phyloP scores from a whole-genome alignment of 371 early-diverging fungal genomes.

The Synchytrium microbalum region DNA sequence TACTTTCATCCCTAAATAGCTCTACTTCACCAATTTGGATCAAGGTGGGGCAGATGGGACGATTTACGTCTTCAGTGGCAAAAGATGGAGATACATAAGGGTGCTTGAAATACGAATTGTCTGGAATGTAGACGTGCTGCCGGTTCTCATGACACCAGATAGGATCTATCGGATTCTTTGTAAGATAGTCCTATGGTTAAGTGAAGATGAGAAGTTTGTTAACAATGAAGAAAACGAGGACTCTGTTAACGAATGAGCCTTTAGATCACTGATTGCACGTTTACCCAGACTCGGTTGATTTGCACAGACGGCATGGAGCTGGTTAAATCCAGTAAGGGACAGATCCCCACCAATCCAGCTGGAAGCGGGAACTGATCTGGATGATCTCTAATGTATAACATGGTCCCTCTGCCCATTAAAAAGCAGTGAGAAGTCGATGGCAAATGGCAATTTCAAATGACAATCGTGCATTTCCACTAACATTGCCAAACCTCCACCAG shows the following conservation, averaged over 20 bases:
- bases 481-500: constrained; percentile 51
- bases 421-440: too few species aligned
- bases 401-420: neutral
- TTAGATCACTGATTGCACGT: neutral
- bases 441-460: constrained; percentile 23
- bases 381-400: neutral
- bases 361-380: neutral
- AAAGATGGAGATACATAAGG: neutral
- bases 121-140: neutral
- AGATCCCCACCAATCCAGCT: constrained; percentile 1
- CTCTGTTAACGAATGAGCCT: too few species aligned
- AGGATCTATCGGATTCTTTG: neutral
- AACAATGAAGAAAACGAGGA: neutral
- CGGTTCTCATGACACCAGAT: neutral
- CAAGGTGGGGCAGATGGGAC: neutral
- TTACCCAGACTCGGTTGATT: neutral
- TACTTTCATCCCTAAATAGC: neutral
- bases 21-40: neutral
- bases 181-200: neutral
- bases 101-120: constrained; percentile 3
- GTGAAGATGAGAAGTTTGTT: neutral
- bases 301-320: neutral
- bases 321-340: constrained; percentile 2
- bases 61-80: neutral
- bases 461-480: constrained; percentile 33